phyloP scores from a whole-genome alignment of 2,329 filamentous ascomycete species.

The Nothophoma quercina region DNA sequence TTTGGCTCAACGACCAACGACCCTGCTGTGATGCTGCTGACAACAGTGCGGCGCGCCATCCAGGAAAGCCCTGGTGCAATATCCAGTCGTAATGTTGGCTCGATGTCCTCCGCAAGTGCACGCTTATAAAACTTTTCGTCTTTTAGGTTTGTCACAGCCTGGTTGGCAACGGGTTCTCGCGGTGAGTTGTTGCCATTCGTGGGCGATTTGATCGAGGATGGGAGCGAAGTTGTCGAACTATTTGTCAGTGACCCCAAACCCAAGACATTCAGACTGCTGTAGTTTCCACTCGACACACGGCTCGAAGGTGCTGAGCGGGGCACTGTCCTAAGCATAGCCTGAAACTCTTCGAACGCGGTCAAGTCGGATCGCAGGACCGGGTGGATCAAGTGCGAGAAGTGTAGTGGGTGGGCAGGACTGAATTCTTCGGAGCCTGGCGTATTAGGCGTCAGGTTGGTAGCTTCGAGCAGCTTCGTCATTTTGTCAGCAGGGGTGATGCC shows the following conservation, averaged over 20 bases:
- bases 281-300: constrained; percentile 75
- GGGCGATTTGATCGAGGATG: constrained; percentile 62
- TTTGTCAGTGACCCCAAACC: constrained; percentile 60
- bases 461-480: constrained; percentile 67
- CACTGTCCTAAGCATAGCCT: constrained; percentile 73
- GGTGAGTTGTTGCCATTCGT: constrained; percentile 44
- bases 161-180: constrained; percentile 38
- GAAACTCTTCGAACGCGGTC: constrained; percentile 83
- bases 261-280: constrained; percentile 68
- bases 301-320: constrained; percentile 66
- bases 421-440: constrained; percentile 60
- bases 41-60: constrained; percentile 85
- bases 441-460: constrained; percentile 60
- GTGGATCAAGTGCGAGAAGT: constrained; percentile 83
- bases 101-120: constrained; percentile 86
- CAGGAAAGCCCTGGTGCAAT: constrained; percentile 90
- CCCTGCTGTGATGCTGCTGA: constrained; percentile 84
- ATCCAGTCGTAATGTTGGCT: constrained; percentile 90
- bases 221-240: constrained; percentile 59
- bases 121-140: constrained; percentile 96
- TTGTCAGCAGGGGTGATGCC: constrained; percentile 67
- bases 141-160: constrained; percentile 70
- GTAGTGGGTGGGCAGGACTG: constrained; percentile 69
- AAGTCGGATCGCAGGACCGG: constrained; percentile 85
- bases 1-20: constrained; percentile 86